Base-by-base conservation (phyloP, 2,329 filamentous ascomycete genomes). In the Sporothrix mexicana region DNA sequence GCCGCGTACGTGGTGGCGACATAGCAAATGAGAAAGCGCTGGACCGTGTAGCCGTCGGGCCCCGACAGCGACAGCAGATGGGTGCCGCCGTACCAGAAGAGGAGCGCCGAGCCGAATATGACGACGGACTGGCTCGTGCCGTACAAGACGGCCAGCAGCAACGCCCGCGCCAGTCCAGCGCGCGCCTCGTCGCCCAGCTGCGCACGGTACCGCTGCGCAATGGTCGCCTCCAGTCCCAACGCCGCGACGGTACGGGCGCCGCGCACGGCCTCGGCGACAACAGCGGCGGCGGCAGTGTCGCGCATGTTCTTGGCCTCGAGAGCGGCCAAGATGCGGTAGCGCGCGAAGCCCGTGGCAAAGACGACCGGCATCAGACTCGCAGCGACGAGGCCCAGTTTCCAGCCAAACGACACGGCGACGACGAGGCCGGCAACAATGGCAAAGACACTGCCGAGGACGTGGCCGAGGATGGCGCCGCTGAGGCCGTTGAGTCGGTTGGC, bases 11-110 rank as follows among this genome's bases (percentile, higher is more conserved):
- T 92, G 77, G 98, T 88, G 59, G 93, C 88, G 74, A 91, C 90
- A 82, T 97, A 97, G 78, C 93, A 94, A 64, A 97, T 85, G 83
- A 97, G 98, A 86, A 98, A 98, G 76, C 95, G 92, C 81, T 95
- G 95, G 77, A 93, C 86, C 75, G 82, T 80, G 80, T 95, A 95
- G 80, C 97, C 92, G 59, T 82, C 78, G 49, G 17, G 17, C 2
- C 23, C 53, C 20, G 23, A 20, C 71, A 86, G 87, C 36, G 87
- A 90, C 70, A 97, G 91, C 36, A 96, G 84, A 0, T 86, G 92
- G 41, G 62, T 43, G n/a, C 93, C 93, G 74, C 94, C 94, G 78
- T 95, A 97, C 93, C 93, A 97, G 84, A 97, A 97, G 2, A 92
- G 93, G 4, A 97, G 88, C 0, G 94, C 94, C 74, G 95, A 91